These are phyloP conservation scores for Cerioporus squamosus DNA, from an alignment of 1,284 basidiomycete species.

Conservation along the genomic window DNA sequence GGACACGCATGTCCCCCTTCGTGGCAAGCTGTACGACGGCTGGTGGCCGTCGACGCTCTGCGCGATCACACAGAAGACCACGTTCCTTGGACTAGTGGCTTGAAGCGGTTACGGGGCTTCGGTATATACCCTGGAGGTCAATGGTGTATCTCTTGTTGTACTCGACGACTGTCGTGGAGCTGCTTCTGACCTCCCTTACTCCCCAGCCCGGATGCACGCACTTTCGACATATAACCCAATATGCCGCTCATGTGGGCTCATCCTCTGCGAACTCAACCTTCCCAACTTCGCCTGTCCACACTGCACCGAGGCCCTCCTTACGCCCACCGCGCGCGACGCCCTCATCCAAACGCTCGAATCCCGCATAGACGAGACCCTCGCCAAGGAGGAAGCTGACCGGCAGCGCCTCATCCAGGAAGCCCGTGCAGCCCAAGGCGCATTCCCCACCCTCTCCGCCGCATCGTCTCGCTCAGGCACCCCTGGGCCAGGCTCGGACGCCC, in stretches of 20 bases:
- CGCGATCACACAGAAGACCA: too few relatives aligned
- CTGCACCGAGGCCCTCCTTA: slow-evolving; percentile 48
- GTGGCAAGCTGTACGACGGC: too few relatives aligned
- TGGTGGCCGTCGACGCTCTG: too few relatives aligned
- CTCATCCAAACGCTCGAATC: slow-evolving; percentile 48
- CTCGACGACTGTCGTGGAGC: not conserved
- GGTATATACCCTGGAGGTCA: too few relatives aligned
- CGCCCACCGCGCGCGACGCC: slow-evolving; percentile 34
- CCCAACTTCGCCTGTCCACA: slow-evolving; percentile 62
- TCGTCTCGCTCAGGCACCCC: slow-evolving; percentile 20
- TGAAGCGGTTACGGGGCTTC: too few relatives aligned
- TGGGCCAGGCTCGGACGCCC: slow-evolving; percentile 23
- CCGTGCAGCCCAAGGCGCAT: slow-evolving; percentile 57
- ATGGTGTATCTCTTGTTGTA: too few relatives aligned
- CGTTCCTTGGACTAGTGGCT: too few relatives aligned
- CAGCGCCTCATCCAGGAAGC: slow-evolving; percentile 51
- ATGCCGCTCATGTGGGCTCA: slow-evolving; percentile 62
- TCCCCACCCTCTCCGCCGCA: slow-evolving; percentile 53
- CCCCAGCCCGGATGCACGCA: slow-evolving; percentile 52
- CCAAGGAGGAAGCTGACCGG: slow-evolving; percentile 52
- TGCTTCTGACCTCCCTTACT: not conserved
- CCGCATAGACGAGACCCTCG: slow-evolving; percentile 47
- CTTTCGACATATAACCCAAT: slow-evolving; percentile 60
- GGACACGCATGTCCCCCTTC: too few relatives aligned
- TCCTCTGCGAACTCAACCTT: slow-evolving; percentile 61